These are phyloP conservation scores for Penicillium sp. DNA, from an alignment of 2,329 filamentous ascomycete species.

Conservation along the genomic window DNA sequence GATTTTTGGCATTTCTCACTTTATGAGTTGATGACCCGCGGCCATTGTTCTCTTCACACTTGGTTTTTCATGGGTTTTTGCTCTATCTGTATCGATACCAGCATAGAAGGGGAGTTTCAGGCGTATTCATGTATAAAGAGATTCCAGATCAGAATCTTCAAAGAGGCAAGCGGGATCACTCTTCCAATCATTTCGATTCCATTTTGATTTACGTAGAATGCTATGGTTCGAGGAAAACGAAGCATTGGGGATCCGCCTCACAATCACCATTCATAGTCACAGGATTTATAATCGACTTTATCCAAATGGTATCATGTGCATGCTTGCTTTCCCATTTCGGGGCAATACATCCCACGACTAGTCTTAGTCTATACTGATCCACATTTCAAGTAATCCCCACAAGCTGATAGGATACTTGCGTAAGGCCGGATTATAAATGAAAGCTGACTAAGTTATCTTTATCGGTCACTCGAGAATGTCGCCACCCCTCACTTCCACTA, in stretches of 20 bases:
- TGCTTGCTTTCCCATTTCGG: constrained; percentile 6
- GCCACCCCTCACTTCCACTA: constrained; percentile 23
- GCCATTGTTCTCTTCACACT: constrained; percentile 11
- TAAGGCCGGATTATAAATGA: constrained; percentile 14
- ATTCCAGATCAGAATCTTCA: not conserved
- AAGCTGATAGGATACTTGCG: constrained; percentile 3
- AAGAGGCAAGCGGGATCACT: not conserved
- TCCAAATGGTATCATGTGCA: not conserved
- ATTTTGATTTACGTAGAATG: not conserved
- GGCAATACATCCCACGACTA: not conserved
- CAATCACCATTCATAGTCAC: not conserved
- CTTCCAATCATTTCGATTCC: not conserved
- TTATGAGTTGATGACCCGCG: constrained; percentile 18
- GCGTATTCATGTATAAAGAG: not conserved
- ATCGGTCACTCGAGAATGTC: constrained; percentile 16
- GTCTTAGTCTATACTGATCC: not conserved
- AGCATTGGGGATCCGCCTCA: too few species aligned
- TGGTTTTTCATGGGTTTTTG: not conserved
- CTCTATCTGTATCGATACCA: constrained; percentile 21
- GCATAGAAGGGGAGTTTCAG: constrained; percentile 21
- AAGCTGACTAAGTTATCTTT: constrained; percentile 23
- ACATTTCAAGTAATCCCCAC: constrained; percentile 11
- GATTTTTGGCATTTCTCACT: not conserved
- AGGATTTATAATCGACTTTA: not conserved
- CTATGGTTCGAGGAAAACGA: too few species aligned